phyloP scores from a whole-genome alignment of 306 rosid genomes.

The Casuarina glauca region DNA sequence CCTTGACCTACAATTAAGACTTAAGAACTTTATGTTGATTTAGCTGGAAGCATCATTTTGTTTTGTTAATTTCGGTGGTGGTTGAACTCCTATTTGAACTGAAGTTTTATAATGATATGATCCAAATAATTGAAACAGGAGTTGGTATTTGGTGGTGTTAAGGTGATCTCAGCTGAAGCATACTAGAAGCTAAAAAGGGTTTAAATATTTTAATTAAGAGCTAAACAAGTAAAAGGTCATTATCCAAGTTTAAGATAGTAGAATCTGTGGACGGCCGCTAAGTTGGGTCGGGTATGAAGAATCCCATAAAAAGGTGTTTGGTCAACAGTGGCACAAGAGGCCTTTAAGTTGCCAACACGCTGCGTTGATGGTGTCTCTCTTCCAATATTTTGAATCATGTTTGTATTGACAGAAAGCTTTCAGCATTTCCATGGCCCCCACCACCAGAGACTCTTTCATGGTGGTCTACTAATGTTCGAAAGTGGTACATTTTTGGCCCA shows the following conservation, averaged over 20 bases:
- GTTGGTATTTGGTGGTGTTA: slow-evolving; percentile 43
- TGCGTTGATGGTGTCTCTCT: slow-evolving; percentile 43
- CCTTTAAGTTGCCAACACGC: slow-evolving; percentile 69
- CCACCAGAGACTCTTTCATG: slow-evolving; percentile 38
- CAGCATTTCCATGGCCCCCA: slow-evolving; percentile 44
- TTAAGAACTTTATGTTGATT: slow-evolving; percentile 6
- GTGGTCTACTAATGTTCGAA: slow-evolving; percentile 28
- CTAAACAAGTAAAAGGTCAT: slow-evolving; percentile 36
- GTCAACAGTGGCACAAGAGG: slow-evolving; percentile 45
- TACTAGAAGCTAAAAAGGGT: neutral
- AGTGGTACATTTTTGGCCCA: slow-evolving; percentile 46
- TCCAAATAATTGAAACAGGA: slow-evolving; percentile 42
- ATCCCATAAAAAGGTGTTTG: slow-evolving; percentile 61
- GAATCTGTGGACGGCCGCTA: slow-evolving; percentile 80
- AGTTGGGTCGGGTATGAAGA: slow-evolving; percentile 56
- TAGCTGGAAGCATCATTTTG: neutral
- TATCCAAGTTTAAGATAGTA: slow-evolving; percentile 45
- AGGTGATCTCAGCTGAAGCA: slow-evolving; percentile 45
- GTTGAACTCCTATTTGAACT: neutral
- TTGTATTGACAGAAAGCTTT: slow-evolving; percentile 31
- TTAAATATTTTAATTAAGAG: neutral
- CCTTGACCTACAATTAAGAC: slow-evolving; percentile 29
- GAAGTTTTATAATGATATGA: slow-evolving; percentile 13
- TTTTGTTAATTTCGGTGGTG: neutral
- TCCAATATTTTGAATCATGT: slow-evolving; percentile 22